A percentile compares a stretch with the other conserved stretches of the same genome.
Evolutionary conservation across 371 early-diverging fungal genomes (phyloP).

Genomic region (Entomophthora muscae): DNA sequence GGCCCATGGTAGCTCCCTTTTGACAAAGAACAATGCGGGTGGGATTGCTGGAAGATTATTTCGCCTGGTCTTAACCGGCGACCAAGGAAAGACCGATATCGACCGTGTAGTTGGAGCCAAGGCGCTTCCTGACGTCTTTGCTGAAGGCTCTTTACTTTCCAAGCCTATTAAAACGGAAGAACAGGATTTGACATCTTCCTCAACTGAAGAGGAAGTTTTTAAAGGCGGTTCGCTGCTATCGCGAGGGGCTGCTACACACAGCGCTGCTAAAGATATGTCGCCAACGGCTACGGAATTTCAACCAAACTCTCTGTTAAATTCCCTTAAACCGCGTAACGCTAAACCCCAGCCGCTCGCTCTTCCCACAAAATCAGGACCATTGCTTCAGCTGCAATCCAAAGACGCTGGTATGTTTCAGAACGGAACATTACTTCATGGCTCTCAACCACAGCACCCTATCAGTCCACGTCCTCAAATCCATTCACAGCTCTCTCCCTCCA

Average conservation of each 20-base stretch:
- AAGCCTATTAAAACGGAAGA: neutral
- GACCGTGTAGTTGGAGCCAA: conserved; percentile 6
- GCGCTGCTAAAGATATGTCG: neutral
- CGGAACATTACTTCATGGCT: neutral
- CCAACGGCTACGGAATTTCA: neutral
- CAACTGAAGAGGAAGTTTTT: neutral
- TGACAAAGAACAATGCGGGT: conserved; percentile 5
- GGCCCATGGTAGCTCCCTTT: neutral
- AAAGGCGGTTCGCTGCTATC: conserved; percentile 5
- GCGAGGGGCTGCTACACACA: neutral
- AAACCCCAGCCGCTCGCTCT: neutral
- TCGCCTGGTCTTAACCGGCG: conserved; percentile 6
- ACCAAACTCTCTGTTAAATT: neutral
- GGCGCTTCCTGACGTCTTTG: conserved; percentile 7
- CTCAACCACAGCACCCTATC: neutral
- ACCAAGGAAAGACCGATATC: conserved; percentile 8
- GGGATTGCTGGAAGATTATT: conserved; percentile 4
- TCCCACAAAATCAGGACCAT: neutral
- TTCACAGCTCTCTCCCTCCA: neutral
- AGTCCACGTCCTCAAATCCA: neutral
- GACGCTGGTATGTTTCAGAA: neutral
- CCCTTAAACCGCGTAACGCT: neutral
- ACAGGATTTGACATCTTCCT: neutral
- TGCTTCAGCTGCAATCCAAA: conserved; percentile 4
- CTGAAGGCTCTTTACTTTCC: conserved; percentile 4